These are phyloP conservation scores for Alternaria sp. DNA, from an alignment of 2,329 filamentous ascomycete genomes.

Conservation along the genomic window DNA sequence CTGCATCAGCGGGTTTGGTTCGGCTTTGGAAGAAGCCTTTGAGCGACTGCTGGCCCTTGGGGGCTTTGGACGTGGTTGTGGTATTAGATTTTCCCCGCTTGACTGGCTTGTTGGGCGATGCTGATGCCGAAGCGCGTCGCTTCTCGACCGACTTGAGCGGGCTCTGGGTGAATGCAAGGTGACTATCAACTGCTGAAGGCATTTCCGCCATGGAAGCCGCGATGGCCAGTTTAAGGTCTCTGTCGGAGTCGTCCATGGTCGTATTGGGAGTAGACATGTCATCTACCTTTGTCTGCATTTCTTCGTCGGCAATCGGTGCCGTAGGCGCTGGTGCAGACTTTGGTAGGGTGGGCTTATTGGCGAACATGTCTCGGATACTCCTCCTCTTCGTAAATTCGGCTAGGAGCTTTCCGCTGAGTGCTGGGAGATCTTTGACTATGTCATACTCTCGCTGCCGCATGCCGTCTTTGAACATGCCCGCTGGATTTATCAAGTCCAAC, in stretches of 20 bases:
- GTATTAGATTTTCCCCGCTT: conserved; percentile 60
- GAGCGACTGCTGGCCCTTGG: conserved; percentile 66
- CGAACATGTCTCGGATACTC: conserved; percentile 94
- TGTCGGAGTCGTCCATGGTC: conserved; percentile 12
- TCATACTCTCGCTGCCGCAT: conserved; percentile 70
- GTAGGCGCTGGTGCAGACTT: conserved; percentile 9
- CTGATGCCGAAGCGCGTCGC: conserved; percentile 29
- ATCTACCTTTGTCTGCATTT: not conserved
- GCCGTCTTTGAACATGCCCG: conserved; percentile 72
- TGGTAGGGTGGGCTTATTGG: conserved; percentile 37
- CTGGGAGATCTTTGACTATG: conserved; percentile 66
- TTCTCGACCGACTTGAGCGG: conserved; percentile 40
- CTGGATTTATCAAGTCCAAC: conserved; percentile 78
- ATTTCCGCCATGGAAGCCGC: conserved; percentile 7
- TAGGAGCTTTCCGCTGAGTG: conserved; percentile 80
- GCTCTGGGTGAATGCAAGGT: conserved; percentile 9
- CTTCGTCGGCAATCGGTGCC: not conserved
- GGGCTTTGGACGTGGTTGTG: conserved; percentile 24
- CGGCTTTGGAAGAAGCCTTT: conserved; percentile 74
- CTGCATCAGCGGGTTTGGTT: conserved; percentile 15
- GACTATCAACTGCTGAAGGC: conserved; percentile 5
- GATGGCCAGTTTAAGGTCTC: conserved; percentile 10
- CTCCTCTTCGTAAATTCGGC: conserved; percentile 85
- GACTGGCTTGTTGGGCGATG: conserved; percentile 24
- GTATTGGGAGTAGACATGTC: not conserved